phyloP scores from a whole-genome alignment of 2,329 filamentous ascomycete genomes.

The Pseudogymnoascus sp. region DNA sequence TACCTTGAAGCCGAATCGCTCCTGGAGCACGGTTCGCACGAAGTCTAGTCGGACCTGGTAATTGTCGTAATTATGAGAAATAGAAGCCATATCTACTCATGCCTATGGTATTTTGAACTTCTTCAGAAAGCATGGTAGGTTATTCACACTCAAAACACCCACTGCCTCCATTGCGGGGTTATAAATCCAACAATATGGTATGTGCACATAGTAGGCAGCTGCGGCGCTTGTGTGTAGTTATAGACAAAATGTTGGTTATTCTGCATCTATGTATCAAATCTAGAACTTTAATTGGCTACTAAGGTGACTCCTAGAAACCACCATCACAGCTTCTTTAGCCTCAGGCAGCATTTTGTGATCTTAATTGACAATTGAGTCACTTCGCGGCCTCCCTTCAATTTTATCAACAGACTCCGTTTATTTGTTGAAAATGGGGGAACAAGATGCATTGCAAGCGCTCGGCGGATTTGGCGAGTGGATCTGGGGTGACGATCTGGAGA shows the following conservation, averaged over 20 bases:
- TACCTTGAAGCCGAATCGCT: conserved; percentile 10
- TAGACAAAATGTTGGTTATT: background rate
- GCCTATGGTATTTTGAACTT: background rate
- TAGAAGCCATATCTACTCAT: background rate
- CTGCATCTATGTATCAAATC: background rate
- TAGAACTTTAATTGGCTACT: background rate
- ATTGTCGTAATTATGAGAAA: background rate
- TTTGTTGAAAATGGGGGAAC: background rate
- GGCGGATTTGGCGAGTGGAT: background rate
- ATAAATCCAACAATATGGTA: background rate
- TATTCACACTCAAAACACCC: background rate
- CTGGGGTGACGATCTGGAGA: background rate
- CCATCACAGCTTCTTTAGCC: background rate
- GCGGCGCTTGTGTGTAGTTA: background rate
- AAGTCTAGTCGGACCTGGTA: conserved; percentile 8
- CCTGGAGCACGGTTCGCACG: conserved; percentile 9
- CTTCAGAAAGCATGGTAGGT: background rate
- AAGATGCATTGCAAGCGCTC: background rate
- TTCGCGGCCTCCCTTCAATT: background rate
- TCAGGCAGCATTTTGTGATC: background rate
- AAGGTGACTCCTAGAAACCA: background rate
- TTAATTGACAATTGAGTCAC: background rate
- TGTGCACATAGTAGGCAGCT: background rate
- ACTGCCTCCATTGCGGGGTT: background rate
- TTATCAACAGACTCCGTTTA: background rate